These are phyloP conservation scores for Pulveroboletus sp. DNA, from an alignment of 768 basidiomycete genomes.

Conservation along the genomic window DNA sequence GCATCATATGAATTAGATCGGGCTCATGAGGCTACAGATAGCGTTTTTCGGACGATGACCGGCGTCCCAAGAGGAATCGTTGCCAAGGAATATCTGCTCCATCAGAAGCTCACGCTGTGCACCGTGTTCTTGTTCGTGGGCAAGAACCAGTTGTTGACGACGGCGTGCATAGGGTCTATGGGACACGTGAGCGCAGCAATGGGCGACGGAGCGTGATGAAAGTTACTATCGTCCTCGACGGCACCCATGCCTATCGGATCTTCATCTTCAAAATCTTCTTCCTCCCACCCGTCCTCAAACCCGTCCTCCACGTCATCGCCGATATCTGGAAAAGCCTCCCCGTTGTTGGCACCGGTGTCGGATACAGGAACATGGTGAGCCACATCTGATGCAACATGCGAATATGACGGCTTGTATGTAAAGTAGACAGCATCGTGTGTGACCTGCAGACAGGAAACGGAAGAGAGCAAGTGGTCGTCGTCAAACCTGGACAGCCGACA, in stretches of 20 bases:
- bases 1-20: neutral
- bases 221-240: constrained; percentile 11
- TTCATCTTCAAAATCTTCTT: constrained; percentile 15
- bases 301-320: constrained; percentile 11
- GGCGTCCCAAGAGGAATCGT: neutral
- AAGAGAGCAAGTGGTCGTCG: constrained; percentile 10
- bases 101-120: constrained; percentile 23
- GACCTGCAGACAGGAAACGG: constrained; percentile 51
- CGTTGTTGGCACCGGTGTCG: neutral
- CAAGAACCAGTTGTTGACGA: constrained; percentile 21
- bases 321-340: constrained; percentile 1
- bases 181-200: constrained; percentile 1
- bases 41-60: neutral
- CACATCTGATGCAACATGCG: neutral
- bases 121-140: constrained; percentile 21
- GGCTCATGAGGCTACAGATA: neutral
- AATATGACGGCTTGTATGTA: constrained; percentile 29
- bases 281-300: constrained; percentile 12
- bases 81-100: neutral
- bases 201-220: neutral
- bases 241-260: neutral
- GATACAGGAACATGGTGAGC: neutral
- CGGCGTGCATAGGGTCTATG: constrained; percentile 11
- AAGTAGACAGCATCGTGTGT: constrained; percentile 49
- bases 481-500: constrained; percentile 17